These are phyloP conservation scores for Fusarium buxicola DNA, from an alignment of 2,329 filamentous ascomycete species.

Conservation along the genomic window DNA sequence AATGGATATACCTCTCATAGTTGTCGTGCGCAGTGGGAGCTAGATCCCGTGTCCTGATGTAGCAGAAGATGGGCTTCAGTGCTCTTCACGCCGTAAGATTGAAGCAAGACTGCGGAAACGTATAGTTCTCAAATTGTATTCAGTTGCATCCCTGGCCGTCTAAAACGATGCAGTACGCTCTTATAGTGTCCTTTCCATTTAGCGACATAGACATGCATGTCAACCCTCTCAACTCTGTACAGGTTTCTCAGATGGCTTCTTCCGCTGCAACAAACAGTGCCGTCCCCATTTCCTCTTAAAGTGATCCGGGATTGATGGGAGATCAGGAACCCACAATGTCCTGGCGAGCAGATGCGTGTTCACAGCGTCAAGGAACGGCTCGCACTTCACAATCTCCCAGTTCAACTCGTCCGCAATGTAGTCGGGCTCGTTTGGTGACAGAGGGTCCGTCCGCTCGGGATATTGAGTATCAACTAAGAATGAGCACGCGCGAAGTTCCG, in stretches of 20 bases:
- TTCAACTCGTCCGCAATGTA: slow-evolving; percentile 78
- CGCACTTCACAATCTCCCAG: slow-evolving; percentile 83
- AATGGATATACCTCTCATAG: slow-evolving; percentile 29
- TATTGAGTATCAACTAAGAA: slow-evolving; percentile 92
- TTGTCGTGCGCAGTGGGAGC: slow-evolving; percentile 33
- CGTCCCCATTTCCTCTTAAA: slow-evolving; percentile 84
- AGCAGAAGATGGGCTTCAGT: background rate
- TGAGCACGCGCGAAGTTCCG: slow-evolving; percentile 77
- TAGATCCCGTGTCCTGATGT: background rate
- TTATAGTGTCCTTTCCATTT: slow-evolving; percentile 5
- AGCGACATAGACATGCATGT: background rate
- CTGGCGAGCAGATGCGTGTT: slow-evolving; percentile 80
- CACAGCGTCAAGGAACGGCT: slow-evolving; percentile 82
- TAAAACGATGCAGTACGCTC: slow-evolving; percentile 9
- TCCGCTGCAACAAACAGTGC: slow-evolving; percentile 83
- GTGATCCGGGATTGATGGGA: slow-evolving; percentile 74
- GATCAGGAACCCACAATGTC: slow-evolving; percentile 83
- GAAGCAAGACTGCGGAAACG: too few species aligned
- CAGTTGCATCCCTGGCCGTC: slow-evolving; percentile 4
- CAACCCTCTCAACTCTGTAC: background rate
- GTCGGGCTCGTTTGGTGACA: slow-evolving; percentile 80
- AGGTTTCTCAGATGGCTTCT: slow-evolving; percentile 33
- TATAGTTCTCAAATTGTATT: slow-evolving; percentile 1
- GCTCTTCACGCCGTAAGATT: too few species aligned
- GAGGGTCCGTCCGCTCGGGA: slow-evolving; percentile 61